A percentile compares a stretch with the other conserved stretches of the same genome.
phyloP scores from a whole-genome alignment of 1,284 basidiomycete genomes.

The Puccinia hordei region DNA sequence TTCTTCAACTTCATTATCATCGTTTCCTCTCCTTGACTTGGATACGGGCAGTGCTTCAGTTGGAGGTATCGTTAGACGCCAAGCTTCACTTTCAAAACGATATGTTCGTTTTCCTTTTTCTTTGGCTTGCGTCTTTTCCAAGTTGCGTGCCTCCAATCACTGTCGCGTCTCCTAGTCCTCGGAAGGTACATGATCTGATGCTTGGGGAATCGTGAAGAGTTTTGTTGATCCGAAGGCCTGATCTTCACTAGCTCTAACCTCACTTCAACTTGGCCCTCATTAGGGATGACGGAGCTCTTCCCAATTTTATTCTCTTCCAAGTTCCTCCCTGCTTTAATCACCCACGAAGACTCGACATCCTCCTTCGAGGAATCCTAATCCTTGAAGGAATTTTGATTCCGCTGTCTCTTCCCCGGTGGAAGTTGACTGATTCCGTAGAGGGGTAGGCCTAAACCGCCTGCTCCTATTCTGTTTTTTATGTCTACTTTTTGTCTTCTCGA shows the following conservation, averaged over 20 bases:
- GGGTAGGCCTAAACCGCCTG: conserved; percentile 12
- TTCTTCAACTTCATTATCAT: conserved; percentile 5
- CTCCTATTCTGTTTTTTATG: conserved; percentile 40
- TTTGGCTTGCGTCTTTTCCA: conserved; percentile 29
- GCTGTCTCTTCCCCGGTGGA: conserved; percentile 2
- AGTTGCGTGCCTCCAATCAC: conserved; percentile 16
- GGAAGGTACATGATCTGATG: background rate
- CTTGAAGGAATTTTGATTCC: background rate
- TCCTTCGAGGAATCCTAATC: background rate
- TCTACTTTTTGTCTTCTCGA: conserved; percentile 34
- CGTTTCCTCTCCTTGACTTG: conserved; percentile 21
- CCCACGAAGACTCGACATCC: conserved; percentile 25
- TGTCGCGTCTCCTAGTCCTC: background rate
- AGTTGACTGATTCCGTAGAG: background rate
- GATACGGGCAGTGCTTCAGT: background rate
- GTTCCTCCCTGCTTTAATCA: conserved; percentile 16
- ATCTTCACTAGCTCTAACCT: background rate
- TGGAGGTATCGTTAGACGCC: conserved; percentile 12
- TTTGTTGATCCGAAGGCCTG: conserved; percentile 3
- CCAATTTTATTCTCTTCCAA: conserved; percentile 17
- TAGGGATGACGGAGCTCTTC: conserved; percentile 29
- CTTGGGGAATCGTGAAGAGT: conserved; percentile 27
- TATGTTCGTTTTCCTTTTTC: background rate
- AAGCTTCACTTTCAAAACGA: conserved; percentile 23
- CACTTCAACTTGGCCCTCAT: conserved; percentile 32